Conservation (phyloP, 257 asterid species). For the Solanum stenotomum region DNA sequence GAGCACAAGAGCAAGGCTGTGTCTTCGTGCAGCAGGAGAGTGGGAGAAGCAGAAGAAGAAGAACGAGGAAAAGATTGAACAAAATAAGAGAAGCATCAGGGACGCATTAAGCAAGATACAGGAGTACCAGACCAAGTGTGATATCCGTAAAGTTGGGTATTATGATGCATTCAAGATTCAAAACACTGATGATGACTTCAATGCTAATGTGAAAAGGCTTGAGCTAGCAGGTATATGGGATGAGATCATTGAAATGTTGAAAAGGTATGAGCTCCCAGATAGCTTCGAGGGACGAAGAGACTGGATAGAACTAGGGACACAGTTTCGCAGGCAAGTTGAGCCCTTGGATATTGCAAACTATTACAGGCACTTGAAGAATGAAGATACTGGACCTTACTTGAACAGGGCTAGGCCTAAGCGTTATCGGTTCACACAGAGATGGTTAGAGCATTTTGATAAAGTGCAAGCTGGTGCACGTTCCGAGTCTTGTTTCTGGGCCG, state of each 20-base stretch:
- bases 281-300: constrained; percentile 70
- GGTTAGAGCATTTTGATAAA: constrained; percentile 74
- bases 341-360: constrained; percentile 89
- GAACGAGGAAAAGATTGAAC: constrained; percentile 49
- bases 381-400: constrained; percentile 86
- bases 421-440: constrained; percentile 54
- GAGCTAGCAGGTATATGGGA: constrained; percentile 78
- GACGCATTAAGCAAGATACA: constrained; percentile 45
- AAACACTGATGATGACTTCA: constrained; percentile 41
- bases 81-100: constrained; percentile 31
- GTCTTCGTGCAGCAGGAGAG: constrained; percentile 86
- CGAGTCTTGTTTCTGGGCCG: constrained; percentile 82
- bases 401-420: constrained; percentile 61
- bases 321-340: constrained; percentile 59
- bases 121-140: constrained; percentile 57
- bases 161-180: constrained; percentile 78
- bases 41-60: constrained; percentile 54
- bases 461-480: constrained; percentile 25
- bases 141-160: constrained; percentile 61
- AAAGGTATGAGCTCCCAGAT: constrained; percentile 69
- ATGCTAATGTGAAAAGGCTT: constrained; percentile 51
- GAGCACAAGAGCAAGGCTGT: constrained; percentile 64
- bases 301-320: constrained; percentile 69
- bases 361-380: constrained; percentile 59
- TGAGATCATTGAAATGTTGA: constrained; percentile 63